phyloP scores from a whole-genome alignment of 495 filamentous ascomycete genomes.

The Penicillium coffeae region DNA sequence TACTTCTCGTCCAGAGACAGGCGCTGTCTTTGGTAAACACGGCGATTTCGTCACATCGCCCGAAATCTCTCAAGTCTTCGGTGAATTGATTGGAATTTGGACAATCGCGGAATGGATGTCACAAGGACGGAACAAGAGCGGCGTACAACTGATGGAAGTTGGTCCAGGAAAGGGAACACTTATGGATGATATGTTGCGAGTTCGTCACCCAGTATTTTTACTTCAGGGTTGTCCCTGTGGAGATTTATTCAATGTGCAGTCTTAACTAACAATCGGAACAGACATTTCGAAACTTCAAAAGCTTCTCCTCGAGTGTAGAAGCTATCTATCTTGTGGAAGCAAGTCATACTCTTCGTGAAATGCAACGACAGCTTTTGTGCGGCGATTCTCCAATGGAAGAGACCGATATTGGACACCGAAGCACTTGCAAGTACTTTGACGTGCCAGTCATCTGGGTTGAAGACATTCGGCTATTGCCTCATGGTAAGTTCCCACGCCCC shows the following conservation, averaged over 20 bases:
- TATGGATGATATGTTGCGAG: slow-evolving; percentile 94
- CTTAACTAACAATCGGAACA: slow-evolving; percentile 27
- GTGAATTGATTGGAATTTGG: slow-evolving; percentile 92
- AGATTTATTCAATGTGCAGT: too few relatives aligned
- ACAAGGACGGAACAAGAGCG: slow-evolving; percentile 66
- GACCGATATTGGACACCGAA: slow-evolving; percentile 69
- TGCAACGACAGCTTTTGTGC: slow-evolving; percentile 82
- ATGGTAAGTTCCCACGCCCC: slow-evolving; percentile 54
- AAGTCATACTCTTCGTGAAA: slow-evolving; percentile 65
- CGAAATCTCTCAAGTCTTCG: slow-evolving; percentile 96
- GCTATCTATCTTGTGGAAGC: slow-evolving; percentile 89
- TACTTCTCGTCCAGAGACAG: slow-evolving; percentile 58
- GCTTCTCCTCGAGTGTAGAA: slow-evolving; percentile 71
- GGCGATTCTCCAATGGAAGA: slow-evolving; percentile 65
- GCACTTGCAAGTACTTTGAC: slow-evolving; percentile 68
- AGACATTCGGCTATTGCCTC: slow-evolving; percentile 77
- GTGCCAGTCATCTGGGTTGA: slow-evolving; percentile 85
- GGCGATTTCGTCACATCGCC: slow-evolving; percentile 97
- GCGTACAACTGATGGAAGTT: slow-evolving; percentile 85
- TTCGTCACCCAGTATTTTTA: slow-evolving; percentile 35
- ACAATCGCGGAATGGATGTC: slow-evolving; percentile 93
- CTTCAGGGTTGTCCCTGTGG: neutral
- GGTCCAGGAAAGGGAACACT: slow-evolving; percentile 92
- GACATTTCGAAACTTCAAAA: slow-evolving; percentile 81
- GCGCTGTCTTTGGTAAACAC: slow-evolving; percentile 78